phyloP scores from a whole-genome alignment of 2,329 filamentous ascomycete genomes.

The Balansia obtecta region DNA sequence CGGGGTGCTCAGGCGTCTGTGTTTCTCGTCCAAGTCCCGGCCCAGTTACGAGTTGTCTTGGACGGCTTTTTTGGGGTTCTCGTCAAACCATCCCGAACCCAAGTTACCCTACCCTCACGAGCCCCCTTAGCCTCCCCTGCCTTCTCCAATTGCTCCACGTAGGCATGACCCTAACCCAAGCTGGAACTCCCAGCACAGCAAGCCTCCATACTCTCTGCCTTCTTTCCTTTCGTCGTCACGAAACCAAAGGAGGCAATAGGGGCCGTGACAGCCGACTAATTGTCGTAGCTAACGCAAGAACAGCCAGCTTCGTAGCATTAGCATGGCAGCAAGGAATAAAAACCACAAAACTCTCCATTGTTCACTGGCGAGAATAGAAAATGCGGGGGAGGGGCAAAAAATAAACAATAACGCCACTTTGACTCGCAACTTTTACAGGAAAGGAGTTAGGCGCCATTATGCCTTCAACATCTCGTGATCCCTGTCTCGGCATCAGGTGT shows the following conservation, averaged over 20 bases:
- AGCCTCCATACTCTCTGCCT: neutral
- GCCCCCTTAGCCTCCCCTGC: neutral
- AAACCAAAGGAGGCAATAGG: neutral
- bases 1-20: no score
- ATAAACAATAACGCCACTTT: neutral
- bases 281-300: neutral
- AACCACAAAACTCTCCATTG: neutral
- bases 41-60: neutral
- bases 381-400: neutral
- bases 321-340: neutral
- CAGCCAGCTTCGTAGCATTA: neutral
- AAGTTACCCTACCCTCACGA: neutral
- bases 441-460: neutral
- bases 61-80: neutral
- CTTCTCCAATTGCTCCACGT: neutral
- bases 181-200: neutral
- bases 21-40: no score
- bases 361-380: neutral
- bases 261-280: neutral
- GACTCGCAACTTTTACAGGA: neutral
- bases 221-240: neutral
- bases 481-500: neutral
- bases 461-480: neutral
- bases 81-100: neutral
- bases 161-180: neutral